A percentile compares a stretch with the other conserved stretches of the same genome.
These are phyloP conservation scores for Candida ortonii DNA, from an alignment of 805 yeast genomes.

Conservation along the genomic window DNA sequence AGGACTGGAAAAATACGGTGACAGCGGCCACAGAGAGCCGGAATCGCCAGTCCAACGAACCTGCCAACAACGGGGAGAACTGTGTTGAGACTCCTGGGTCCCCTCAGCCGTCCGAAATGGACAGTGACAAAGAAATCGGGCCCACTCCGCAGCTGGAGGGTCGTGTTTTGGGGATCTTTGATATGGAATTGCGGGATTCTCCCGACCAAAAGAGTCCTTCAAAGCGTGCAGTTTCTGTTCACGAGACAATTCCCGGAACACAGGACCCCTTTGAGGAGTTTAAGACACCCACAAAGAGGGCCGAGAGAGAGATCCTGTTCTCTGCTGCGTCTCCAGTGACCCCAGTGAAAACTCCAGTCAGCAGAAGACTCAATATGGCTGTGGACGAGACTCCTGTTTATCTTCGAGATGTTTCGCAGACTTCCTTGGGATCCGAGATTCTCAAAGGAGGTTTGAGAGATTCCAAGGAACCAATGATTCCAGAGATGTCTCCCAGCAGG, in stretches of 20 bases:
- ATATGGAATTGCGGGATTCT: conserved; percentile 35
- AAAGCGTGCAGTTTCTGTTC: conserved; percentile 1
- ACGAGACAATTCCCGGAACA: background rate
- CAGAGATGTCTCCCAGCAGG: conserved; percentile 15
- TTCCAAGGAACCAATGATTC: background rate
- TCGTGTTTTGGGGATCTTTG: conserved; percentile 69
- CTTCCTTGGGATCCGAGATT: conserved; percentile 9
- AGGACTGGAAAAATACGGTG: conserved; percentile 10
- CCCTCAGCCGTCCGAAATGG: conserved; percentile 10
- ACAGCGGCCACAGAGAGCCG: background rate
- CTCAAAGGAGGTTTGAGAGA: conserved; percentile 7
- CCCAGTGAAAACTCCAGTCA: conserved; percentile 16
- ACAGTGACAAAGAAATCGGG: conserved; percentile 49
- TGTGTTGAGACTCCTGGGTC: conserved; percentile 2
- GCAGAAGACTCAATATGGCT: conserved; percentile 2
- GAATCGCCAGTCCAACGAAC: background rate
- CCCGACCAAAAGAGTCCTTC: conserved; percentile 18
- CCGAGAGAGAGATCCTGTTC: conserved; percentile 22
- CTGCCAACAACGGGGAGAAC: background rate
- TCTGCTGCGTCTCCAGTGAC: conserved; percentile 7
- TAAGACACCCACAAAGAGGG: conserved; percentile 31
- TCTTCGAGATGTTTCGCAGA: conserved; percentile 17
- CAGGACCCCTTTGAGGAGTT: conserved; percentile 17
- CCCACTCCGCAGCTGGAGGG: conserved; percentile 90
- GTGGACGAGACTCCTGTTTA: conserved; percentile 25